Percentiles rank a stretch among this genome's conserved stretches.
These are phyloP conservation scores for Talaromyces sp. DNA, from an alignment of 2,329 filamentous ascomycete genomes.

Conservation along the genomic window DNA sequence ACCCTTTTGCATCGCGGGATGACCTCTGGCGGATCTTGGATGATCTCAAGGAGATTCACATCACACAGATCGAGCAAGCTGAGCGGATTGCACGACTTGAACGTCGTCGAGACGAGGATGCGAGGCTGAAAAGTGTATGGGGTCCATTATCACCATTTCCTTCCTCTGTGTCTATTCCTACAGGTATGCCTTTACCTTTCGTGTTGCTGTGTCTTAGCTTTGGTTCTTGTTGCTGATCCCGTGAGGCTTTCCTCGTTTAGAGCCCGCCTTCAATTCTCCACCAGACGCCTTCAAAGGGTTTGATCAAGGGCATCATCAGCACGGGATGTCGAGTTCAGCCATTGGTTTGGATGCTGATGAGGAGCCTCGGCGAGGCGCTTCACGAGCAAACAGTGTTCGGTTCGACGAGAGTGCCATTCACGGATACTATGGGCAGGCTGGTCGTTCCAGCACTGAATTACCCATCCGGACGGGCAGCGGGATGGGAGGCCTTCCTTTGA, in stretches of 20 bases:
- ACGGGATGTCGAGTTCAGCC: constrained; percentile 71
- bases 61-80: constrained; percentile 62
- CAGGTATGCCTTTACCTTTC: constrained; percentile 68
- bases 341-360: constrained; percentile 87
- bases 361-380: constrained; percentile 80
- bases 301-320: constrained; percentile 78
- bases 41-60: constrained; percentile 64
- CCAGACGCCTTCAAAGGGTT: constrained; percentile 86
- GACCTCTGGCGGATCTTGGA: constrained; percentile 67
- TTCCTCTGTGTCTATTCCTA: constrained; percentile 80
- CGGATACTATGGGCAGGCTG: constrained; percentile 82
- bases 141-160: constrained; percentile 82
- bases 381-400: constrained; percentile 92
- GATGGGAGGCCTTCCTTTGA: constrained; percentile 76
- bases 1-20: constrained; percentile 64
- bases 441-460: constrained; percentile 81
- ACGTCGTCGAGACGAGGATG: constrained; percentile 64
- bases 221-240: neutral
- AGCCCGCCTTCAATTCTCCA: constrained; percentile 76
- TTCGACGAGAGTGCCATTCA: constrained; percentile 96
- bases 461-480: constrained; percentile 77
- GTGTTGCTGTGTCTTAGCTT: constrained; percentile 2
- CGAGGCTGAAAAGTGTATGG: constrained; percentile 82
- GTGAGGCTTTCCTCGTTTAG: constrained; percentile 52
- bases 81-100: constrained; percentile 65